These are phyloP conservation scores for Thraustochytrium sp. DNA, from an alignment of 352 stramenopile genomes.

Conservation along the genomic window DNA sequence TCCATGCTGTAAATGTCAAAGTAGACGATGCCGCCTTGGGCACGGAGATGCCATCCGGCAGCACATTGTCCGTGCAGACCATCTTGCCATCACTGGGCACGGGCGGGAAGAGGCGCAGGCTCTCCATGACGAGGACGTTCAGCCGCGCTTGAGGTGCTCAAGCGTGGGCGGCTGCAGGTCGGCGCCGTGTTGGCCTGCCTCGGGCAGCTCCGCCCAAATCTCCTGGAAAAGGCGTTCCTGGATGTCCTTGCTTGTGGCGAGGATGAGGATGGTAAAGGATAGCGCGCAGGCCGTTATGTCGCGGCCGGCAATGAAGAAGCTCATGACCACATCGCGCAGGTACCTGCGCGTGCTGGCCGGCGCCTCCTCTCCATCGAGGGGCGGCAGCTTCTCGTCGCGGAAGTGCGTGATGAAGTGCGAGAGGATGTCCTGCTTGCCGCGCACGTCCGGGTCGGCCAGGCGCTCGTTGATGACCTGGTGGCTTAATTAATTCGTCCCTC, in stretches of 20 bases:
- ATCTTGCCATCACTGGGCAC: slow-evolving; percentile 60
- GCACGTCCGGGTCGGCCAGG: slow-evolving; percentile 24
- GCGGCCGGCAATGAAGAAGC: slow-evolving; percentile 64
- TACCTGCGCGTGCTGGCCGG: slow-evolving; percentile 49
- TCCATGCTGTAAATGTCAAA: slow-evolving; percentile 60
- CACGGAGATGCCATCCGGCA: slow-evolving; percentile 64
- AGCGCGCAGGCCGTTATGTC: slow-evolving; percentile 67
- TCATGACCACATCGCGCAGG: slow-evolving; percentile 65
- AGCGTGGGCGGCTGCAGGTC: slow-evolving; percentile 39
- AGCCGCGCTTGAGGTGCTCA: slow-evolving; percentile 56
- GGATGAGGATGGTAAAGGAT: slow-evolving; percentile 60
- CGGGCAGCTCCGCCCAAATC: slow-evolving; percentile 52
- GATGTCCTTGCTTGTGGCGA: slow-evolving; percentile 57
- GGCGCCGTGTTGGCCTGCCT: neutral
- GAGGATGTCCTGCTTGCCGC: slow-evolving; percentile 56
- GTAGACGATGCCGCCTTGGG: slow-evolving; percentile 48
- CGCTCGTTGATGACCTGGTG: slow-evolving; percentile 43
- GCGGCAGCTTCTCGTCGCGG: neutral
- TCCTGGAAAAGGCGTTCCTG: slow-evolving; percentile 56
- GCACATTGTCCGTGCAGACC: slow-evolving; percentile 54
- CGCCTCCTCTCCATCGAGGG: neutral
- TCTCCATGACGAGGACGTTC: slow-evolving; percentile 60
- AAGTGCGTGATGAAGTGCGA: slow-evolving; percentile 54
- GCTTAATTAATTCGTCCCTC: slow-evolving; percentile 45
- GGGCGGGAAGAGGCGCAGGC: slow-evolving; percentile 63